These are phyloP conservation scores for Alnus glutinosa DNA, from an alignment of 306 rosid species.

Conservation along the genomic window DNA sequence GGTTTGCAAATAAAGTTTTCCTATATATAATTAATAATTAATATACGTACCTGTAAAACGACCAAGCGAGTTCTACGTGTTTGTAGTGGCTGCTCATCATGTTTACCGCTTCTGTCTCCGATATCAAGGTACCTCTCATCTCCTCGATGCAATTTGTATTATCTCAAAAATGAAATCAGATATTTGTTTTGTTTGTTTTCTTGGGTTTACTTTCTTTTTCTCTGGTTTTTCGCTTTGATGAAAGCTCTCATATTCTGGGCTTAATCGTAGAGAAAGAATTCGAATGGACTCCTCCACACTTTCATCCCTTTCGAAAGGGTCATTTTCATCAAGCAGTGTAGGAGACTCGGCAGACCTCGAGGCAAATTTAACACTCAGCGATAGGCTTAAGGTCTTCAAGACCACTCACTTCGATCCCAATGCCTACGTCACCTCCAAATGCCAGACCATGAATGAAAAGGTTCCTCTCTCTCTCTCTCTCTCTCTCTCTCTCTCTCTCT, in stretches of 20 bases:
- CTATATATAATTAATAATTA: no score
- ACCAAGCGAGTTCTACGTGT: slow-evolving; percentile 33
- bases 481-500: neutral
- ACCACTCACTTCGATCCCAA: slow-evolving; percentile 64
- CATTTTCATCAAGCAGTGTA: slow-evolving; percentile 50
- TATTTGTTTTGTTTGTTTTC: neutral
- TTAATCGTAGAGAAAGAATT: neutral
- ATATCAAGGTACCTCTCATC: neutral
- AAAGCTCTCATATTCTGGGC: neutral
- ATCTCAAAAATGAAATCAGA: neutral
- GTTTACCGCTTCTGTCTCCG: slow-evolving; percentile 20
- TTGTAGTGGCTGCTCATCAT: slow-evolving; percentile 19
- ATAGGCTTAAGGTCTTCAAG: slow-evolving; percentile 66
- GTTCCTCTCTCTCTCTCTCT: slow-evolving; percentile 23
- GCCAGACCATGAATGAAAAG: slow-evolving; percentile 76
- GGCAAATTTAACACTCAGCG: slow-evolving; percentile 62
- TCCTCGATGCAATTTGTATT: neutral
- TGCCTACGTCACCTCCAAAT: slow-evolving; percentile 66
- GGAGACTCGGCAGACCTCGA: slow-evolving; percentile 61
- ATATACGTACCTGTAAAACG: neutral
- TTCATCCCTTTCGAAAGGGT: slow-evolving; percentile 46
- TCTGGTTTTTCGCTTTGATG: neutral
- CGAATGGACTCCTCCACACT: slow-evolving; percentile 40
- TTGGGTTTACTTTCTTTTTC: slow-evolving; percentile 3
- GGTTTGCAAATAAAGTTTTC: no score